Percentiles rank a stretch among this genome's conserved stretches.
Evolutionary conservation across 2,329 filamentous ascomycete genomes (phyloP).

Genomic region (Tolypocladium tundrense): DNA sequence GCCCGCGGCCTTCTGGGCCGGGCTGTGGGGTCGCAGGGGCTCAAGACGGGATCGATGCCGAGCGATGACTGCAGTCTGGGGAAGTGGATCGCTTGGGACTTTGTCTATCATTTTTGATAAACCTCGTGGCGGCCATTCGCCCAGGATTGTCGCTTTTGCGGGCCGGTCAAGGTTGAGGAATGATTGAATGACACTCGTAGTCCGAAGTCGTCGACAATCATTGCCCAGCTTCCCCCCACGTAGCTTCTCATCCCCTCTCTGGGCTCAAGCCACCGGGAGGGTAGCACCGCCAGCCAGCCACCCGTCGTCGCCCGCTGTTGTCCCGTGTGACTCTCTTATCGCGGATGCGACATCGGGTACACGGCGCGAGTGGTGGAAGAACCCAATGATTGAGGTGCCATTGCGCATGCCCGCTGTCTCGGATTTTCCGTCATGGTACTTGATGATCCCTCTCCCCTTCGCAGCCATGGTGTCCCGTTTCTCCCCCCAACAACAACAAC

Average conservation of each 20-base stretch:
- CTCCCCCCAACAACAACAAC: too few species aligned
- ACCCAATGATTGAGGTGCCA: not conserved
- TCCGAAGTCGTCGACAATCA: too few species aligned
- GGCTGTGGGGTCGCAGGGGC: not conserved
- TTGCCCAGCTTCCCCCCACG: too few species aligned
- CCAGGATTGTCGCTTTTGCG: not conserved
- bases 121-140: too few species aligned
- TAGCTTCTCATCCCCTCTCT: not conserved
- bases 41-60: not conserved
- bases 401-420: not conserved
- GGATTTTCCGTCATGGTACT: not conserved
- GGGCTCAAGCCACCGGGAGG: not conserved
- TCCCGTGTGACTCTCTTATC: not conserved
- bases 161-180: not conserved
- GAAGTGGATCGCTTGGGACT: not conserved
- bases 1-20: not conserved
- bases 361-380: not conserved
- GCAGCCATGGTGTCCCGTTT: not conserved
- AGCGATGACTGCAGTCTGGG: not conserved
- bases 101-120: too few species aligned
- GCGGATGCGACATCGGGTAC: not conserved
- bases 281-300: too few species aligned
- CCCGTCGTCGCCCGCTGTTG: not conserved
- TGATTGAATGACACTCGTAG: not conserved
- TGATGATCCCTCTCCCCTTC: not conserved